Conservation (phyloP, 83 land plant genomes). For the Picea mariana region DNA sequence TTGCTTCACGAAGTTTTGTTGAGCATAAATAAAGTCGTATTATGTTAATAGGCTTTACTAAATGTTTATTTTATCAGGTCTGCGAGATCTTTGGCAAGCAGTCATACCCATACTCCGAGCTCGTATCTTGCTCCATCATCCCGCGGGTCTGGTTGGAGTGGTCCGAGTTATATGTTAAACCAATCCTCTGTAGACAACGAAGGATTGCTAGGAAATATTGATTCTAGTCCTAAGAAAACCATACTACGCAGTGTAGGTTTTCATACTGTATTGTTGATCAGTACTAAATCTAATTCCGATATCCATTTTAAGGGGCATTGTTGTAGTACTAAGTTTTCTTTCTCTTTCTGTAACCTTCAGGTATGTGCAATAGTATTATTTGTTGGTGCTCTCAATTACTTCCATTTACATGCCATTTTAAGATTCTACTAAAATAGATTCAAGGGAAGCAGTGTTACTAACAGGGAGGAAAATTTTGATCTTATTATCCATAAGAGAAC, state of each 20-base stretch:
- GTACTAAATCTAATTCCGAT: no score
- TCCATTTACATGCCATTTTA: not conserved
- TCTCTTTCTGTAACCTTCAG: slow-evolving; percentile 9
- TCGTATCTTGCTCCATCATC: slow-evolving; percentile 20
- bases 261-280: no score
- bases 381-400: slow-evolving; percentile 7
- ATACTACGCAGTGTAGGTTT: slow-evolving; percentile 36
- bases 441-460: slow-evolving; percentile 19
- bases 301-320: no score
- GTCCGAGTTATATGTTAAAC: not conserved
- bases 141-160: not conserved
- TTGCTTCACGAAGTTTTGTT: no score
- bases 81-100: slow-evolving; percentile 41
- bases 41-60: no score
- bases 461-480: slow-evolving; percentile 32
- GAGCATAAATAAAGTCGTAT: no score
- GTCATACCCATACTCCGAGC: slow-evolving; percentile 35
- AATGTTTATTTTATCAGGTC: no score
- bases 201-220: slow-evolving; percentile 12
- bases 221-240: slow-evolving; percentile 11
- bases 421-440: not conserved
- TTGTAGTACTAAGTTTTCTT: no score
- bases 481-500: no score
- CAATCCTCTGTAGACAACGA: slow-evolving; percentile 5
- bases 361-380: slow-evolving; percentile 17